Conservation (phyloP, 306 rosid genomes). For the Lupinus albus region DNA sequence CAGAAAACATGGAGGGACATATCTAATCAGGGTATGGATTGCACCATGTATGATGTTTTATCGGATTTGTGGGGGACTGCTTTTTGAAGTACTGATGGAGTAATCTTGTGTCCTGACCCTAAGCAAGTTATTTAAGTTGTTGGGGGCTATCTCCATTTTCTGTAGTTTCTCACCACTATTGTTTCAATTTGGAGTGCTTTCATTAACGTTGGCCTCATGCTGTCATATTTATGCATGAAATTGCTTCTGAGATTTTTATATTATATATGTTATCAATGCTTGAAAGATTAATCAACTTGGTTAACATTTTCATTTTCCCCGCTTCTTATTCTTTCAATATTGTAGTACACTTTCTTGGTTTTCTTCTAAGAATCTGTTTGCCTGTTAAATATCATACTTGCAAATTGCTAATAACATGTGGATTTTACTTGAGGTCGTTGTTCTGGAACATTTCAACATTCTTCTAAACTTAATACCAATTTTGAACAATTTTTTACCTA, state of each 20-base stretch:
- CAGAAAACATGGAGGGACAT: slow-evolving; percentile 39
- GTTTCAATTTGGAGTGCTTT: slow-evolving; percentile 34
- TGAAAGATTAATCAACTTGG: slow-evolving; percentile 41
- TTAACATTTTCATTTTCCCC: slow-evolving; percentile 38
- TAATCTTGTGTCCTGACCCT: slow-evolving; percentile 24
- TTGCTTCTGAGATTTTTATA: slow-evolving; percentile 41
- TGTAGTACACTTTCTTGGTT: not conserved
- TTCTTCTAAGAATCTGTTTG: not conserved
- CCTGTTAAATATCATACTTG: not conserved
- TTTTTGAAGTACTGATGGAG: slow-evolving; percentile 36
- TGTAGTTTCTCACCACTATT: slow-evolving; percentile 34
- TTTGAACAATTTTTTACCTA: no score
- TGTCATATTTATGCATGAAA: slow-evolving; percentile 42
- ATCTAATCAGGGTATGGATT: slow-evolving; percentile 29
- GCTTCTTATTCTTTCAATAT: not conserved
- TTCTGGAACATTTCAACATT: not conserved
- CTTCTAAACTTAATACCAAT: no score
- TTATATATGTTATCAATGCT: slow-evolving; percentile 43
- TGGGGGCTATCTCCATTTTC: slow-evolving; percentile 29
- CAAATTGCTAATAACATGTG: not conserved
- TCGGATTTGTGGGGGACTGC: slow-evolving; percentile 37
- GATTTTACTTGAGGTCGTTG: not conserved
- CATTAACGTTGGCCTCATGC: slow-evolving; percentile 29
- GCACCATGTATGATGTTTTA: slow-evolving; percentile 23
- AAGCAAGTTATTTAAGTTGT: slow-evolving; percentile 41